Conservation (phyloP, 1,284 basidiomycete genomes). For the Pascua sp. region DNA sequence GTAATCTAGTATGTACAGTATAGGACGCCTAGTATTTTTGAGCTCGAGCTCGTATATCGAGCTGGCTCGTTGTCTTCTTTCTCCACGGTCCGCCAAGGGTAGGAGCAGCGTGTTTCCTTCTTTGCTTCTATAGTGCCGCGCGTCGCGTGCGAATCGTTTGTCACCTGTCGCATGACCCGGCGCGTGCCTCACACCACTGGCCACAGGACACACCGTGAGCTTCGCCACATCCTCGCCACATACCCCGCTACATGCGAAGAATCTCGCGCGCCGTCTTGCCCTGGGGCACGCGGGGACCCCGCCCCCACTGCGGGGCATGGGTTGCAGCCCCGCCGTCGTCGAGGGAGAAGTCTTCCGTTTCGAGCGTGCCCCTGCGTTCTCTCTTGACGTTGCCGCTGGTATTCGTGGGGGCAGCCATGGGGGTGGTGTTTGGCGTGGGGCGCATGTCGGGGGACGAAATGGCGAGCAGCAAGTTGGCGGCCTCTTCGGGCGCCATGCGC, state of each 20-base stretch:
- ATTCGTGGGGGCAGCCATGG: constrained; percentile 18
- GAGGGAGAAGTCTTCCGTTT: constrained; percentile 39
- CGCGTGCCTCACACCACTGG: too few species aligned
- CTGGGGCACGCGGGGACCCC: constrained; percentile 1
- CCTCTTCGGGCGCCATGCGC: constrained; percentile 38
- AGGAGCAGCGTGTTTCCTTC: too few species aligned
- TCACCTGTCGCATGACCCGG: too few species aligned
- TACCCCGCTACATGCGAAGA: constrained; percentile 30
- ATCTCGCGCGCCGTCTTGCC: constrained; percentile 47
- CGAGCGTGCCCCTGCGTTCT: constrained; percentile 23
- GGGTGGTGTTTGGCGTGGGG: constrained; percentile 22
- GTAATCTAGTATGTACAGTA: too few species aligned
- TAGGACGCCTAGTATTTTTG: too few species aligned
- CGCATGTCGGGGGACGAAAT: constrained; percentile 43
- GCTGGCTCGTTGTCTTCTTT: too few species aligned
- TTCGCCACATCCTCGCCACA: too few species aligned
- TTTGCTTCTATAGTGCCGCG: too few species aligned
- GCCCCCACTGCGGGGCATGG: neutral
- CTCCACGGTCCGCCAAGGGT: too few species aligned
- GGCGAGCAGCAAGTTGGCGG: constrained; percentile 42
- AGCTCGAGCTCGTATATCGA: too few species aligned
- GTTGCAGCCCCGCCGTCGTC: constrained; percentile 24
- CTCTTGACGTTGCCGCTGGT: neutral
- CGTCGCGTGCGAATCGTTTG: too few species aligned
- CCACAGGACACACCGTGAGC: too few species aligned